Evolutionary conservation across 140 eudicot genomes (phyloP), one percentile per base, ranked within the genome.

Genomic region (Ambrosia hybrid): DNA sequence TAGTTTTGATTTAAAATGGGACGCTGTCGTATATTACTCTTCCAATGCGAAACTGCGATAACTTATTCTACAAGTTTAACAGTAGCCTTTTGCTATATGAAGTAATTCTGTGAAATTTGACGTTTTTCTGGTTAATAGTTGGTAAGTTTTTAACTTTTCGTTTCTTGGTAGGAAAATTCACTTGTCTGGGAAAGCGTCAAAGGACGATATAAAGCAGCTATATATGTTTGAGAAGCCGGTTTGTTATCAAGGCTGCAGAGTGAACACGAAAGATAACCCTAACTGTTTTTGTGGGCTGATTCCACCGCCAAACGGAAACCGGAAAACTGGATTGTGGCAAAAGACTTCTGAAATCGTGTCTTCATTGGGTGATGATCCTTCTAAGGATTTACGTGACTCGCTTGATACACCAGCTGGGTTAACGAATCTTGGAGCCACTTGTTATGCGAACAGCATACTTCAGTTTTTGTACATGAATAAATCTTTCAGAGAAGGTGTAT

Each of bases 391-490:
- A 3, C 95, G 99, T 56, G 86, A 68, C n/a, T 80, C 95, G 17
- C 74, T 75, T 12, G 79, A 63, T 45, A 79, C 95, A 2, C 99
- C 99, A 7, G 99, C 99, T 36, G 99, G 99, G 6, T 80, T 94
- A 64, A 90, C 96, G 41, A 94, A 94, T 82, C 82, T 94, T 37
- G 99, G 99, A 33, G 99, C 99, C 10, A 94, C 99, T 2, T 94
- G 99, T 74, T 94, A 94, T 83, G 99, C 99, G 9, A 94, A 94
- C 80, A 94, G 99, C 90, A 94, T 94, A 68, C 95, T 94, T 16
- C 99, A 94, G 74, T 94, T 87, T 61, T 82, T 94, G 38, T 94
- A 82, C 78, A 94, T 90, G 99, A 90, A 90, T 65, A 88, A 85
- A 76, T 78, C 93, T 33, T 94, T 94, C 71, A 83, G 99, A 74